A percentile compares a stretch with the other conserved stretches of the same genome.
phyloP scores from a whole-genome alignment of 1,284 basidiomycete species.

The Ganoderma sinense region DNA sequence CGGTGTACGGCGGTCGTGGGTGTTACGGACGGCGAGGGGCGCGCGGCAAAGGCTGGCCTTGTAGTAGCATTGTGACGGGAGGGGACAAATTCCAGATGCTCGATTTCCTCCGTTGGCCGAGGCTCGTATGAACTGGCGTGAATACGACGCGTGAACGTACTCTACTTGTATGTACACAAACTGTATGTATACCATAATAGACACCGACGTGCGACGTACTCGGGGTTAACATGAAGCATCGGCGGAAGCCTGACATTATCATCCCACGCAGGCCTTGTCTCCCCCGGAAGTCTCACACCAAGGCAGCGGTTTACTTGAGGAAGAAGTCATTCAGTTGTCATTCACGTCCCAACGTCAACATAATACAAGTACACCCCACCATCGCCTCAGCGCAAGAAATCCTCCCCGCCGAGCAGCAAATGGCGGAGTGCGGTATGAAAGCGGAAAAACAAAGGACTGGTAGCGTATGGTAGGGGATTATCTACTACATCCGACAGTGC shows the following conservation, averaged over 20 bases:
- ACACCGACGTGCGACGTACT: slow-evolving; percentile 10
- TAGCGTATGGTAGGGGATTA: slow-evolving; percentile 39
- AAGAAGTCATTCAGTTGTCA: slow-evolving; percentile 28
- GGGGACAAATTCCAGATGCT: slow-evolving; percentile 12
- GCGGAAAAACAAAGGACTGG: slow-evolving; percentile 30
- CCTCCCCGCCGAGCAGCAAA: slow-evolving; percentile 18
- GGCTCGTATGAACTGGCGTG: neutral
- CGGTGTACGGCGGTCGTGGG: slow-evolving; percentile 1
- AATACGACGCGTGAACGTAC: slow-evolving; percentile 10
- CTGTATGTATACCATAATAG: slow-evolving; percentile 22
- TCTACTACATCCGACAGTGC: slow-evolving; percentile 39
- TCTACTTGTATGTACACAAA: slow-evolving; percentile 19
- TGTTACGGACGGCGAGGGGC: neutral
- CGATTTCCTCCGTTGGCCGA: neutral
- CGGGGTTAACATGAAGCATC: neutral
- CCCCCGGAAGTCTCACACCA: neutral
- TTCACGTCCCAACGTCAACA: slow-evolving; percentile 31
- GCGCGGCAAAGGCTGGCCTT: neutral
- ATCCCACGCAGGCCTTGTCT: neutral
- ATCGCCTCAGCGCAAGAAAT: slow-evolving; percentile 24
- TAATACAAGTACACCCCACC: slow-evolving; percentile 33
- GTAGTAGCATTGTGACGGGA: slow-evolving; percentile 17
- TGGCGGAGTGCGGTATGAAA: slow-evolving; percentile 28
- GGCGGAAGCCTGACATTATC: neutral
- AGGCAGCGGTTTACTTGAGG: neutral